A percentile compares a stretch with the other conserved stretches of the same genome.
Evolutionary conservation across 2,329 filamentous ascomycete genomes (phyloP).

Genomic region (Trichoderma polysporum): DNA sequence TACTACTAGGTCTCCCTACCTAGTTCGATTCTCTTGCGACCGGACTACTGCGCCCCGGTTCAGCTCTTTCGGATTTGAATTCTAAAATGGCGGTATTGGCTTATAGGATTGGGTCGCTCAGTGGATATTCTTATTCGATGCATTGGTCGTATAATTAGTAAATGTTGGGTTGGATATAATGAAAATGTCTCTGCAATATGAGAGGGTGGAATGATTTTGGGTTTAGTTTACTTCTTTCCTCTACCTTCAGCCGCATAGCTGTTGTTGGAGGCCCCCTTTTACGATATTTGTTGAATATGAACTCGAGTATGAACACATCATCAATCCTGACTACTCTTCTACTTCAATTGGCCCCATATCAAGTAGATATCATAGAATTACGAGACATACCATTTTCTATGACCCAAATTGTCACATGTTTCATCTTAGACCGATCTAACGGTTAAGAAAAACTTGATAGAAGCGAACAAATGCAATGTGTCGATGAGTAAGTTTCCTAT

Average conservation of each 20-base stretch:
- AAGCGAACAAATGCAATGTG: too few species aligned
- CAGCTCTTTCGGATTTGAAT: slow-evolving; percentile 8
- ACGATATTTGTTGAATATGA: background rate
- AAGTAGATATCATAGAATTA: too few species aligned
- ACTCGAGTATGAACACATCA: background rate
- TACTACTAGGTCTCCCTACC: background rate
- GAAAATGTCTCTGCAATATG: background rate
- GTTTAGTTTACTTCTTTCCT: background rate
- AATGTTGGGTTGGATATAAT: background rate
- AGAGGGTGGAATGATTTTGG: background rate
- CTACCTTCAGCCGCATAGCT: too few species aligned
- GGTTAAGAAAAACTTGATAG: too few species aligned
- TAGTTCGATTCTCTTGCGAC: slow-evolving; percentile 21
- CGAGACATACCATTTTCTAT: too few species aligned
- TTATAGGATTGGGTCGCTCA: background rate
- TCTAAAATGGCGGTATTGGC: background rate
- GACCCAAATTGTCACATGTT: too few species aligned
- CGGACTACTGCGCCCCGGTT: background rate
- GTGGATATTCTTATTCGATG: background rate
- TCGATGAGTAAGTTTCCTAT: too few species aligned
- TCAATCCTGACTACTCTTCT: background rate
- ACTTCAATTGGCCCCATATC: background rate
- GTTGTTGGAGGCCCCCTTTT: background rate
- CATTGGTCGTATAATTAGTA: background rate
- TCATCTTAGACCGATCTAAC: too few species aligned